Evolutionary conservation across 2,329 filamentous ascomycete genomes (phyloP), one percentile per base, ranked within the genome.

Genomic region (Ascochyta pisi): DNA sequence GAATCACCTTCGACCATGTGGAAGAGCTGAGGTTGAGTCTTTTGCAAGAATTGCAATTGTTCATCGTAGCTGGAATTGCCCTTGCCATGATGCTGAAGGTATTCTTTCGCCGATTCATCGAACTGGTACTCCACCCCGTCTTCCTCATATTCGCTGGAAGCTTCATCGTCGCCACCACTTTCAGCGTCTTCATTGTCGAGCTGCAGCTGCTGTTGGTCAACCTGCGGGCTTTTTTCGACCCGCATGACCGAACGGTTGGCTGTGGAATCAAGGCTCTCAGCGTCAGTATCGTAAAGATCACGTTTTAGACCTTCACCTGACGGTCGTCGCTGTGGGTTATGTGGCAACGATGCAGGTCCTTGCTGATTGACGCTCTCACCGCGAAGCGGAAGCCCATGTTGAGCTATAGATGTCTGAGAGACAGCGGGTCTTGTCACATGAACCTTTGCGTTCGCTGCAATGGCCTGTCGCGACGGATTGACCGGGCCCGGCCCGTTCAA

Each of bases 251-350:
- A 71, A 4, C 46, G 57, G 23, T 69, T 61, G 1, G 68, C 58
- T 23, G 73, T 76, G 5, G 69, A 74, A 41, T 75, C 75, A 26
- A 76, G 62, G 46, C 71, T 74, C 37, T 70, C 73, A 24, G 68
- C 69, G 55, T 78, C 75, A 54, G 76, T 78, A 44, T 71, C 76
- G 43, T 71, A 77, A 0, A 38, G 45, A 57, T 72, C 67, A 53
- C 54, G 56, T 45, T 61, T 64, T 19, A 43, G 55, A 47, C 48
- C 55, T 54, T 63, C 62, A 37, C 53, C 59, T 41, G 57, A 48
- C 0, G 54, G 58, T 48, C 56, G 60, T 29, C 49, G 60, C 29
- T 59, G 63, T 8, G 46, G 51, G 24, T 60, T 53, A 31, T 60
- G 64, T 50, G 66, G 61, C 9, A 61, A 16, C 4, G 45, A 16